Percentiles rank a stretch among this genome's conserved stretches.
These are phyloP conservation scores for Stagonosporopsis cucurbitacearum DNA, from an alignment of 2,329 filamentous ascomycete genomes.

Conservation along the genomic window DNA sequence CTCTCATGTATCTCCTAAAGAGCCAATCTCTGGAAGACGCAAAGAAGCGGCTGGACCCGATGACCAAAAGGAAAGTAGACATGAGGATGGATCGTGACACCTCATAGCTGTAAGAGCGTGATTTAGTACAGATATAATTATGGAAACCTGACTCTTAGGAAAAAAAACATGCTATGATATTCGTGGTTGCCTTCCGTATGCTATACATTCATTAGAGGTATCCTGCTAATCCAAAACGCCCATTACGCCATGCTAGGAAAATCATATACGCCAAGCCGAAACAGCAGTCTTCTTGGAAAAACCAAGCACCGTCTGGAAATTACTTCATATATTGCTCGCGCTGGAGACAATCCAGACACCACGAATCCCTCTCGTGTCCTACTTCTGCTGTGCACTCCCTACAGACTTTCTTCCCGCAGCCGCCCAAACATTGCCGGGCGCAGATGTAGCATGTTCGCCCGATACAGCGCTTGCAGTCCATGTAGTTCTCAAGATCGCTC, in stretches of 20 bases:
- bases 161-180: neutral
- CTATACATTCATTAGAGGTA: neutral
- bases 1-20: too few species aligned
- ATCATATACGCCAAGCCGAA: neutral
- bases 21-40: too few species aligned
- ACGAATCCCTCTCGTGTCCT: slow-evolving; percentile 68
- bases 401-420: slow-evolving; percentile 62
- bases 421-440: slow-evolving; percentile 66
- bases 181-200: neutral
- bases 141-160: neutral
- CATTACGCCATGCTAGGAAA: slow-evolving; percentile 17
- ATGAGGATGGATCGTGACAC: too few species aligned
- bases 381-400: slow-evolving; percentile 73
- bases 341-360: slow-evolving; percentile 66
- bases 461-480: slow-evolving; percentile 67
- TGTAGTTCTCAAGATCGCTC: slow-evolving; percentile 70
- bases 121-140: neutral
- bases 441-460: slow-evolving; percentile 73
- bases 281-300: neutral
- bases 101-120: neutral
- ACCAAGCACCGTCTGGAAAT: slow-evolving; percentile 6
- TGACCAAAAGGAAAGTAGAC: too few species aligned
- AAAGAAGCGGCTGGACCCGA: too few species aligned
- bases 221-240: slow-evolving; percentile 12
- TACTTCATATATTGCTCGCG: slow-evolving; percentile 28